phyloP scores from a whole-genome alignment of 2,329 filamentous ascomycete species.

The Cladosporium sp. region DNA sequence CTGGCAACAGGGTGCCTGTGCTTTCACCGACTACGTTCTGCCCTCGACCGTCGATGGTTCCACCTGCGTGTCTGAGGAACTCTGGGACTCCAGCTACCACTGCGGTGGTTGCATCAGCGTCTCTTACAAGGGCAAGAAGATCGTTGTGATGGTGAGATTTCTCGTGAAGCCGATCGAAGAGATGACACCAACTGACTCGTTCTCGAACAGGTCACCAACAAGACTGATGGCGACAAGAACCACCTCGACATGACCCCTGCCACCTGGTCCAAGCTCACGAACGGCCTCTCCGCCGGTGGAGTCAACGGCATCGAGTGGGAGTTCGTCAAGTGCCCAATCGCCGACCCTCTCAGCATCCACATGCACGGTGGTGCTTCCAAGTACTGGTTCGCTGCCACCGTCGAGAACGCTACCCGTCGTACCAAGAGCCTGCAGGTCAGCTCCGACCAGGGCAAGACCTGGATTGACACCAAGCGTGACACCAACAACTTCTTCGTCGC shows the following conservation, averaged over 20 bases:
- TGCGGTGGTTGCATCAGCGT: conserved; percentile 21
- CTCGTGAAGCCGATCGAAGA: neutral
- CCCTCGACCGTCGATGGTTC: conserved; percentile 18
- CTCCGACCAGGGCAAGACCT: conserved; percentile 27
- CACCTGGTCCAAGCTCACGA: conserved; percentile 22
- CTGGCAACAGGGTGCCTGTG: conserved; percentile 22
- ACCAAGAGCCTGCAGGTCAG: conserved; percentile 27
- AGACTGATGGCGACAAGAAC: conserved; percentile 21
- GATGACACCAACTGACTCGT: neutral
- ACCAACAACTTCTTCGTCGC: conserved; percentile 30
- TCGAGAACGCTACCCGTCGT: conserved; percentile 27
- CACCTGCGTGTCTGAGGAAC: conserved; percentile 19
- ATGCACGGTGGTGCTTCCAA: conserved; percentile 26
- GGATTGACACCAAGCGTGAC: conserved; percentile 23
- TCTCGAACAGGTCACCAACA: conserved; percentile 20
- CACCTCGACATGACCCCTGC: conserved; percentile 23
- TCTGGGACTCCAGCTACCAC: conserved; percentile 18
- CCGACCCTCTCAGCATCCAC: conserved; percentile 25
- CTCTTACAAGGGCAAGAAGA: conserved; percentile 19
- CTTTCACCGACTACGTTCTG: conserved; percentile 14
- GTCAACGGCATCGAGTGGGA: conserved; percentile 31
- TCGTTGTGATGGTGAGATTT: conserved; percentile 16
- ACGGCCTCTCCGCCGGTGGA: conserved; percentile 19
- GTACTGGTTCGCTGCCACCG: conserved; percentile 30
- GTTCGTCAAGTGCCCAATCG: conserved; percentile 33